Evolutionary conservation across 2,329 filamentous ascomycete species (phyloP), one percentile per base, ranked within the genome.

Genomic region (Diaporthe batatas): DNA sequence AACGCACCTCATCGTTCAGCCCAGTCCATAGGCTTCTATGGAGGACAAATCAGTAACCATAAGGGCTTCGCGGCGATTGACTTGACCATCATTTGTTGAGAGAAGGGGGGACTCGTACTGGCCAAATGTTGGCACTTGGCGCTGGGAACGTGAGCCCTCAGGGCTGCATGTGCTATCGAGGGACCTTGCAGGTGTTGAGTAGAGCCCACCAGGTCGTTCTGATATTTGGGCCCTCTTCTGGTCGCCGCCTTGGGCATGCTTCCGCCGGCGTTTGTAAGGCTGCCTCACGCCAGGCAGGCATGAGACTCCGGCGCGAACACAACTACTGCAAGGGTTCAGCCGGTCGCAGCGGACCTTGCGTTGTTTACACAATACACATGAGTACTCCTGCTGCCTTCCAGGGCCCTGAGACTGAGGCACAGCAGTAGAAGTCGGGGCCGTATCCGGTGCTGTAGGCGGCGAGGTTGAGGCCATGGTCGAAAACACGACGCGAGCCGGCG

Each of bases 311-410:
- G 80, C 77, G 55, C 79, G 83, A 18, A 83, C 71, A 73, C 86
- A 87, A 34, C 82, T 83, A 18, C 78, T 74, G 75, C 86, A 88
- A 0, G 86, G 86, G 69, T 82, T 81, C 47, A 79, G 81, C 62
- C 84, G 82, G 68, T 86, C 82, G 77, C 86, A 88, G 70, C 83
- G 86, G 32, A 87, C 80, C 75, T 88, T 88, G 32, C 86, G 83
- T 74, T 86, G 85, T 75, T 89, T 87, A 75, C 88, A 90, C 2
- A 83, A 79, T 7, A 87, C 78, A 74, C 88, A 90, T 0, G 88
- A 83, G 53, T 86, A 83, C 23, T 75, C 73, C 47, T 75, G 73
- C 42, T 73, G 71, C 7, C 34, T 51, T 3, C 49, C 70, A 12
- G 73, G 51, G 6, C 25, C 18, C 44, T 59, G 65, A 55, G 65